Percentiles rank a stretch among this genome's conserved stretches.
These are phyloP conservation scores for Fusarium robinianum DNA, from an alignment of 2,329 filamentous ascomycete species.

Conservation along the genomic window DNA sequence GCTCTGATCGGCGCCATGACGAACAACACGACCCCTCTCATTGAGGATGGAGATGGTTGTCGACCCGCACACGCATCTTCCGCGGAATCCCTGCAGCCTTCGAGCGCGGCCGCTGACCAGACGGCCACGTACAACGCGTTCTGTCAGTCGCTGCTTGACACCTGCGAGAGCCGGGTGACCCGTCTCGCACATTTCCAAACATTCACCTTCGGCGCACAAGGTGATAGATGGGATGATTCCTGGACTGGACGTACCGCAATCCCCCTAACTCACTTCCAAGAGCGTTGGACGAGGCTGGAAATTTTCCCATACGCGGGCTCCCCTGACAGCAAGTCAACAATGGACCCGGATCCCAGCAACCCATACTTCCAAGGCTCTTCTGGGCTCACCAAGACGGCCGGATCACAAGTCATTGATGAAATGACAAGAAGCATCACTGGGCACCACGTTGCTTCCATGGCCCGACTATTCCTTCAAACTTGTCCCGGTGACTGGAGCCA, in stretches of 20 bases:
- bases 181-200: too few species aligned
- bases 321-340: neutral
- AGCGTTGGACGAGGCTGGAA: neutral
- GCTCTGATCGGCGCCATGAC: too few species aligned
- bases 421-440: slow-evolving; percentile 4
- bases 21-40: too few species aligned
- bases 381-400: neutral
- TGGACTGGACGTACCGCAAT: slow-evolving; percentile 5
- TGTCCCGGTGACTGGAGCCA: neutral
- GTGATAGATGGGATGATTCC: neutral
- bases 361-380: neutral
- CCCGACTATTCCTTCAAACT: slow-evolving; percentile 2
- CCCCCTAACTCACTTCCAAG: slow-evolving; percentile 1
- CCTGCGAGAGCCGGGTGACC: neutral
- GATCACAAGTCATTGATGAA: slow-evolving; percentile 1
- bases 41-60: too few species aligned
- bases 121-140: slow-evolving; percentile 8
- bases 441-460: neutral
- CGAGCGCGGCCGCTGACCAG: neutral
- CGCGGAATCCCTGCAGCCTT: too few species aligned
- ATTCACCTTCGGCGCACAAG: slow-evolving; percentile 5
- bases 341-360: neutral
- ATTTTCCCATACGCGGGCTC: neutral
- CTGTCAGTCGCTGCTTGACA: slow-evolving; percentile 4
- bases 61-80: too few species aligned